These are phyloP conservation scores for Fusarium transvaalense DNA, from an alignment of 2,329 filamentous ascomycete species.

Conservation along the genomic window DNA sequence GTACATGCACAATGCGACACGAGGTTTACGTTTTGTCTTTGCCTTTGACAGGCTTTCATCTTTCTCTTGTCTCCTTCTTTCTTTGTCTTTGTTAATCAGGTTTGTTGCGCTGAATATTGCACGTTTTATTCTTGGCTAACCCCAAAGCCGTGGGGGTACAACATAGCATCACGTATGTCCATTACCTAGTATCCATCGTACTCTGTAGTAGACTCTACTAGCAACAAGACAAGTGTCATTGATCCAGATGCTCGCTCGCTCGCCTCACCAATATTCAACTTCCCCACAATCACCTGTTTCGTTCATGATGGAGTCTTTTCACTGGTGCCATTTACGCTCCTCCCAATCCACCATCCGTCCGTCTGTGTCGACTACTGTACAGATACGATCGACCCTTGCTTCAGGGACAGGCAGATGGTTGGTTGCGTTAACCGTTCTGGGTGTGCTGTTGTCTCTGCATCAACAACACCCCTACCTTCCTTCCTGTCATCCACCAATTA, in stretches of 20 bases:
- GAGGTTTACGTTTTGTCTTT: constrained; percentile 18
- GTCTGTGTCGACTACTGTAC: constrained; percentile 20
- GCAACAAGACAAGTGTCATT: constrained; percentile 5
- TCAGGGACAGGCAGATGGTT: constrained; percentile 30
- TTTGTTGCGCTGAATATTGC: constrained; percentile 14
- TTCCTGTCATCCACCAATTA: constrained; percentile 29
- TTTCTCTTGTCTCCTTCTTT: constrained; percentile 18
- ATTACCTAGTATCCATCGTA: background rate
- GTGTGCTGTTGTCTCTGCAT: constrained; percentile 38
- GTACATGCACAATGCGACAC: constrained; percentile 27
- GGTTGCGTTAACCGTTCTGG: constrained; percentile 18
- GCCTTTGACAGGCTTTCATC: constrained; percentile 2
- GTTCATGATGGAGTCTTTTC: constrained; percentile 15
- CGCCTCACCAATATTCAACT: constrained; percentile 29
- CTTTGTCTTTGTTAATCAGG: constrained; percentile 14
- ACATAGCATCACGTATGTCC: background rate
- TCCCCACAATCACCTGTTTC: constrained; percentile 43
- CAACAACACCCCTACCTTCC: constrained; percentile 23
- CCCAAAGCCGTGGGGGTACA: constrained; percentile 42
- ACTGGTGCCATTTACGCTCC: constrained; percentile 27
- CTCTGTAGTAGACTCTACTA: background rate
- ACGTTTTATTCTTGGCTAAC: constrained; percentile 27
- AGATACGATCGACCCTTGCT: constrained; percentile 33
- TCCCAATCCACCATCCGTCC: constrained; percentile 9
- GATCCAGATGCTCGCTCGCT: constrained; percentile 14